Conservation (phyloP, 495 filamentous ascomycete species). For the Penicillium taxi region DNA sequence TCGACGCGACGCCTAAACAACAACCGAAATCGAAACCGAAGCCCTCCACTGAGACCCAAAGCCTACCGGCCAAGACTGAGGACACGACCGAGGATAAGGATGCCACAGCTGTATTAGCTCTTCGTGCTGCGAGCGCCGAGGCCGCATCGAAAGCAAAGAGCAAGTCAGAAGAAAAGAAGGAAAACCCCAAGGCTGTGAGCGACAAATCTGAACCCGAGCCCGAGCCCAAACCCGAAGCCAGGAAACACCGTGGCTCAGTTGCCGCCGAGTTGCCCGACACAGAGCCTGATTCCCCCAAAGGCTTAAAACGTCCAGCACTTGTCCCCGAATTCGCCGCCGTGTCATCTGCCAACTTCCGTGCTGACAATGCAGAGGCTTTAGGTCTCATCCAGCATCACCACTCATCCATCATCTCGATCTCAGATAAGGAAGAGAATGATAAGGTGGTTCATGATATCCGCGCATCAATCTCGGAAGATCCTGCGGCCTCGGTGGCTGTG, state of each 20-base stretch:
- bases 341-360: slow-evolving; percentile 39
- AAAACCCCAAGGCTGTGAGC: slow-evolving; percentile 9
- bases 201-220: slow-evolving; percentile 2
- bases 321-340: slow-evolving; percentile 36
- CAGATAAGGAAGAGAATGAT: slow-evolving; percentile 30
- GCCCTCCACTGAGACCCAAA: slow-evolving; percentile 36
- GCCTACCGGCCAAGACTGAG: slow-evolving; percentile 29
- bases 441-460: slow-evolving; percentile 33
- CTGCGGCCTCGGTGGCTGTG: slow-evolving; percentile 10
- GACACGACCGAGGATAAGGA: slow-evolving; percentile 25
- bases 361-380: slow-evolving; percentile 33
- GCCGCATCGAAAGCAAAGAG: slow-evolving; percentile 55
- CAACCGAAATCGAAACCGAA: slow-evolving; percentile 29
- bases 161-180: slow-evolving; percentile 21
- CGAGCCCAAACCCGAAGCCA: slow-evolving; percentile 4
- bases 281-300: slow-evolving; percentile 24
- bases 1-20: slow-evolving; percentile 29
- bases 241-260: slow-evolving; percentile 20
- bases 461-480: slow-evolving; percentile 29
- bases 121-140: slow-evolving; percentile 60
- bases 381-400: slow-evolving; percentile 39
- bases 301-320: slow-evolving; percentile 27
- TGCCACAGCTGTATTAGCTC: slow-evolving; percentile 42
- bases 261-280: slow-evolving; percentile 27
- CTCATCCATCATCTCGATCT: slow-evolving; percentile 32